Percentiles rank a stretch among this genome's conserved stretches.
Conservation (phyloP, 2,329 filamentous ascomycete genomes). For the Orbilia ellipsospora region DNA sequence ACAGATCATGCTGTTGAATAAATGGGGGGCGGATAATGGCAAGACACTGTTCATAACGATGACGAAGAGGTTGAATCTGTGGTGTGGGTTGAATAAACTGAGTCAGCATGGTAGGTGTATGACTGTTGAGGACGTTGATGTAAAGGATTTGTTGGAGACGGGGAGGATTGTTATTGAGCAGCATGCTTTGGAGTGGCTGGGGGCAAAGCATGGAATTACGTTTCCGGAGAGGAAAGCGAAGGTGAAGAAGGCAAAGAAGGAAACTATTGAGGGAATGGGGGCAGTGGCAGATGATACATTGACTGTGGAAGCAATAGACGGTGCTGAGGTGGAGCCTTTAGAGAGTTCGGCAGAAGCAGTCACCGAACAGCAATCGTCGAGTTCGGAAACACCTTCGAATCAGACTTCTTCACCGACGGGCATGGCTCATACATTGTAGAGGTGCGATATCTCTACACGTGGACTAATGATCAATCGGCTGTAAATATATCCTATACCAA, state of each 20-base stretch:
- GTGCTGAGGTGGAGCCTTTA: not conserved
- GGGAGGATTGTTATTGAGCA: conserved; percentile 89
- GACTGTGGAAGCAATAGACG: conserved; percentile 14
- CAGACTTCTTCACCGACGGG: conserved; percentile 4
- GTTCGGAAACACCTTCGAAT: not conserved
- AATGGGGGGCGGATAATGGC: conserved; percentile 74
- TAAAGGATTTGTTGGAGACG: conserved; percentile 90
- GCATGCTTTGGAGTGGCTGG: conserved; percentile 78
- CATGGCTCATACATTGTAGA: not conserved
- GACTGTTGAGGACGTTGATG: conserved; percentile 82
- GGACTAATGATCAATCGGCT: conserved; percentile 12
- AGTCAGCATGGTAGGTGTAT: conserved; percentile 76
- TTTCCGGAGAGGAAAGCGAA: conserved; percentile 37
- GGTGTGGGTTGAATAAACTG: conserved; percentile 73
- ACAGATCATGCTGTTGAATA: conserved; percentile 76
- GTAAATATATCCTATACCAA: conserved; percentile 32
- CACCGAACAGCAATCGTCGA: not conserved
- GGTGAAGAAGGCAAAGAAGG: conserved; percentile 19
- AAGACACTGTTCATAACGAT: conserved; percentile 80
- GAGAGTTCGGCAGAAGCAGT: conserved; percentile 10
- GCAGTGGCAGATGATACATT: conserved; percentile 8
- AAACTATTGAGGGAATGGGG: not conserved
- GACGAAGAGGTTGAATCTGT: conserved; percentile 71
- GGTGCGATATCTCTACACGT: conserved; percentile 18
- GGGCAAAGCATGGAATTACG: conserved; percentile 70